Base-by-base conservation (phyloP, 176 grass and related monocot species). In the Pharus latifolius region DNA sequence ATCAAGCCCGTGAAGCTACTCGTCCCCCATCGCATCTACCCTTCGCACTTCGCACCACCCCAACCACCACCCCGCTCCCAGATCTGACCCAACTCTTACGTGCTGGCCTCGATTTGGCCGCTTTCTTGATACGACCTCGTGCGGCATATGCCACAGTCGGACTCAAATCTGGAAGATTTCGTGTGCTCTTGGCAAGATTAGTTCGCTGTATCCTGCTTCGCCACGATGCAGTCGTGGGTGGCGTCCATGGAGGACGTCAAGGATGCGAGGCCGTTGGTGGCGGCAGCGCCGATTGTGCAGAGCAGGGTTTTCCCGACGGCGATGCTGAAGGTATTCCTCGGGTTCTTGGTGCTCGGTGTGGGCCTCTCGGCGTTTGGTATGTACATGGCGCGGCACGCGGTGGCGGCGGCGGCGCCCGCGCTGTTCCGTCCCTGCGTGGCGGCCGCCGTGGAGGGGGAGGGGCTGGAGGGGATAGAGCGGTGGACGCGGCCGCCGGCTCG, bases 231-330 rank as follows among this genome's bases (percentile, higher is more conserved):
- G 67, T 52, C 77, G 38, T 82, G 85, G 73, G 73, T 89, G 68
- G 65, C 89, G 67, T 97, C 94, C 23, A 81, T 78, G 63, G 94
- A 97, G 43, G 94, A 97, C 74, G 66, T 88, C 55, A 92, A 85
- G 70, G 89, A 97, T 42, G 69, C 88, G n/a, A 38, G 84, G 66
- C 83, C 58, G 57, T 38, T 20, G 47, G 1, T 20, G 29, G 16
- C 34, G 43, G 51, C 20, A n/a, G 64, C 29, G 73, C 23, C 5
- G 57, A 31, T 65, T 5, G 58, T 63, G 28, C 92, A 96, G 47
- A 73, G 76, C 1, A 75, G 90, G 69, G 58, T 78, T 26, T 49
- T 83, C 29, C 80, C 80, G 3, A 41, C 71, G 48, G 75, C 81
- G 44, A 81, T 99, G 32, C 57, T 99, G 52, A 94, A 84, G 82